Base-by-base conservation (phyloP, 2,329 filamentous ascomycete species). In the Hypoxylon sp. region DNA sequence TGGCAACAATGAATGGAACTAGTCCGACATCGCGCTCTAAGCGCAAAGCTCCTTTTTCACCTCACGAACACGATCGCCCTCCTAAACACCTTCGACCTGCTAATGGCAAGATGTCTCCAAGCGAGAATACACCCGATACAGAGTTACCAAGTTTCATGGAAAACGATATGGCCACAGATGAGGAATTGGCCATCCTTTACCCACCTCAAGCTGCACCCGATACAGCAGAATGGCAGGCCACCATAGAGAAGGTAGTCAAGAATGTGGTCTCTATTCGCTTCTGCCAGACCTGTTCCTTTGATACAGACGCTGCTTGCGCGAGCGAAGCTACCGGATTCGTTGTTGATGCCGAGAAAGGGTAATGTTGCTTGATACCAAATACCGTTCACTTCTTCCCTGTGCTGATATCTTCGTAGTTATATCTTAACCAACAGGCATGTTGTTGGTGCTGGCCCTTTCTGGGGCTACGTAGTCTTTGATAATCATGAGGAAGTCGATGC, bases 201-300 rank as follows among this genome's bases (percentile, higher is more conserved):
- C 76, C 77, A 5, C 72, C 79, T 13, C 78, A 78, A 47, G 69
- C 77, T 29, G 59, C 78, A 4, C 73, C 77, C 52, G 91, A 94
- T 74, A 92, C 91, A 2, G 90, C 90, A 24, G 94, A 97, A 82
- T 99, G 96, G 96, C 95, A 98, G 81, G 92, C 91, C 55, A 98
- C 94, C 0, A 97, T 98, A 67, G 94, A 98, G 81, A 91, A 90
- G 69, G 96, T 99, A 2, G 94, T 99, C 59, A 91, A 92, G 78
- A 97, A 94, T 74, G 96, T 98, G 17, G 96, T 99, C 54, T 97
- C 95, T n/a, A 98, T 99, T 76, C 92, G 97, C 73, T 99, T 99
- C 84, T 98, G 95, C 80, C 94, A 98, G 85, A 98, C 96, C 0
- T 97, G 93, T 80, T 94, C 95, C 24, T 99, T 99, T 80, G 96